A percentile compares a stretch with the other conserved stretches of the same genome.
Evolutionary conservation across 306 rosid species (phyloP).

Genomic region (Mimosa pudica): DNA sequence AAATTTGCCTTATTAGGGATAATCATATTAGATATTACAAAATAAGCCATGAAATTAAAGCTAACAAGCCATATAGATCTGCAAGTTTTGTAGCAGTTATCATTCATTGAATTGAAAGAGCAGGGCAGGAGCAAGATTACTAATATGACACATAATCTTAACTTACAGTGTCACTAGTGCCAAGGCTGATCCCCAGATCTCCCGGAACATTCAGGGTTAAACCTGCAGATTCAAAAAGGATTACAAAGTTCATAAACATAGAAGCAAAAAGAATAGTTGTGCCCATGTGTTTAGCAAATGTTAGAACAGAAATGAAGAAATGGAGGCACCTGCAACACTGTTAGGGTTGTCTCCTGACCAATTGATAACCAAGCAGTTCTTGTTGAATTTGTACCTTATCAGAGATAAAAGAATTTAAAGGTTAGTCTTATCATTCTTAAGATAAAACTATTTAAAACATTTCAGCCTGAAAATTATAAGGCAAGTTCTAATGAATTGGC

Average conservation of each 20-base stretch:
- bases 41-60: slow-evolving; percentile 15
- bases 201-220: slow-evolving; percentile 91
- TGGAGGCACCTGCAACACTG: slow-evolving; percentile 82
- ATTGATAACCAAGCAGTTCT: slow-evolving; percentile 74
- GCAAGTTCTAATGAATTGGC: not conserved
- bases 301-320: slow-evolving; percentile 27
- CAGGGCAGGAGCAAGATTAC: slow-evolving; percentile 5
- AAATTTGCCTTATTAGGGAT: slow-evolving; percentile 4
- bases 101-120: slow-evolving; percentile 22
- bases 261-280: slow-evolving; percentile 8
- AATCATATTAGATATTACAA: slow-evolving; percentile 2
- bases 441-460: slow-evolving; percentile 5
- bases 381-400: slow-evolving; percentile 68
- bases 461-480: not conserved
- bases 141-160: slow-evolving; percentile 22
- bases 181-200: slow-evolving; percentile 94
- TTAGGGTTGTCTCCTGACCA: slow-evolving; percentile 99
- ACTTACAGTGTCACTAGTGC: slow-evolving; percentile 97
- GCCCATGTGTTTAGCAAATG: not conserved
- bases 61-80: slow-evolving; percentile 14
- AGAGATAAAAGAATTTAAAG: slow-evolving; percentile 29
- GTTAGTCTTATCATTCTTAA: slow-evolving; percentile 22
- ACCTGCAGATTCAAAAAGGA: slow-evolving; percentile 60
- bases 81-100: slow-evolving; percentile 4
- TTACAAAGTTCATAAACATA: not conserved